Evolutionary conservation across 441 rosid species (phyloP).

Genomic region (Populus hybrid): DNA sequence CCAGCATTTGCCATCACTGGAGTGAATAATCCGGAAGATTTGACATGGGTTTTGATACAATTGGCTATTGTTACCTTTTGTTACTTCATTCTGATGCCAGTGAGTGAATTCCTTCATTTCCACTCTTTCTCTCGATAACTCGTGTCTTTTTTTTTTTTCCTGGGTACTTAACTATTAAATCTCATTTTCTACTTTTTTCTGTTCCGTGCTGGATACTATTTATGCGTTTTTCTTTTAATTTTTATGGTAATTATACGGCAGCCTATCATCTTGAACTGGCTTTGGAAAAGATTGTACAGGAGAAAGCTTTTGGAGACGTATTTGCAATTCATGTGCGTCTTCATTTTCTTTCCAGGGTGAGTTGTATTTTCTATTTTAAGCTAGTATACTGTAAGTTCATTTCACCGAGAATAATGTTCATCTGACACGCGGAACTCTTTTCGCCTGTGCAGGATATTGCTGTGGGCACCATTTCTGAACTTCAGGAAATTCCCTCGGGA

Average conservation of each 20-base stretch:
- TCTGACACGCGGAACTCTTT: neutral
- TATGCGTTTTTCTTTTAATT: neutral
- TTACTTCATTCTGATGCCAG: constrained; percentile 75
- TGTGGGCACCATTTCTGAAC: constrained; percentile 90
- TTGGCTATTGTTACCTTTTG: constrained; percentile 49
- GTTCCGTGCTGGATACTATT: neutral
- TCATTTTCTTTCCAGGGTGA: constrained; percentile 90
- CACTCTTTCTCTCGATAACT: too few relatives aligned
- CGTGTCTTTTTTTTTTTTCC: neutral
- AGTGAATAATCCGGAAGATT: constrained; percentile 64
- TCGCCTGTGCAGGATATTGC: constrained; percentile 39
- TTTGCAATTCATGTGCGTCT: constrained; percentile 84
- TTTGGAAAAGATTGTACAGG: constrained; percentile 77
- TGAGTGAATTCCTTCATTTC: constrained; percentile 25
- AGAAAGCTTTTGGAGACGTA: constrained; percentile 82
- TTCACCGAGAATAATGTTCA: neutral
- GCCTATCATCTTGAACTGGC: constrained; percentile 94
- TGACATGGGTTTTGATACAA: constrained; percentile 39
- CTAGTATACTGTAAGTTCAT: neutral
- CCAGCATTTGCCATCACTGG: constrained; percentile 85
- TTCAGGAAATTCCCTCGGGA: constrained; percentile 84
- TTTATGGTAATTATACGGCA: constrained; percentile 22
- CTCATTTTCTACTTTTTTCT: neutral
- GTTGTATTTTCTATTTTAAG: constrained; percentile 1
- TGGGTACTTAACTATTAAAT: neutral